phyloP scores from a whole-genome alignment of 345 rosid genomes.

The Populus simonii region DNA sequence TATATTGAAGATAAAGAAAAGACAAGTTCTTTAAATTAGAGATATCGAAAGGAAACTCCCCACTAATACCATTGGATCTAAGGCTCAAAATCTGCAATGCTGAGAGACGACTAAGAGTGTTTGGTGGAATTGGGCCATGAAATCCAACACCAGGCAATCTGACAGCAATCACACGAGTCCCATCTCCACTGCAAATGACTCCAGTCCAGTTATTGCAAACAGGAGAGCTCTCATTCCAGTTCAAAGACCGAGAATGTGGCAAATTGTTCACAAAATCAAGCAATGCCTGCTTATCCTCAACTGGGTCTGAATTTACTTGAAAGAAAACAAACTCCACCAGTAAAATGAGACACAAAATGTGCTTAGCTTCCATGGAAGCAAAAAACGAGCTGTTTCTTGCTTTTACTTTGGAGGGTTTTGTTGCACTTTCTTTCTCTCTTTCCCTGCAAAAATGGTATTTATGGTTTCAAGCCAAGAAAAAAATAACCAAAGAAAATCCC shows the following conservation, averaged over 20 bases:
- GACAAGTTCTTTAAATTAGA: constrained; percentile 56
- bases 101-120: constrained; percentile 68
- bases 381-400: constrained; percentile 55
- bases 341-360: constrained; percentile 6
- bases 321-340: constrained; percentile 13
- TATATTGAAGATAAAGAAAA: constrained; percentile 71
- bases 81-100: constrained; percentile 75
- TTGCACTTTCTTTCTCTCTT: not conserved
- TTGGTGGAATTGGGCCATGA: constrained; percentile 61
- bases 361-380: constrained; percentile 19
- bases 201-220: constrained; percentile 75
- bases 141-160: constrained; percentile 87
- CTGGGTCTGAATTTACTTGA: constrained; percentile 37
- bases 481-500: constrained; percentile 7
- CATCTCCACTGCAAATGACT: constrained; percentile 56
- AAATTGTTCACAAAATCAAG: constrained; percentile 52
- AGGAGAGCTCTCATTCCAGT: constrained; percentile 53
- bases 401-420: not conserved
- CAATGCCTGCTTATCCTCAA: constrained; percentile 70
- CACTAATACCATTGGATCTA: constrained; percentile 65
- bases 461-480: constrained; percentile 17
- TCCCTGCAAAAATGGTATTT: constrained; percentile 11
- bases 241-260: constrained; percentile 51
- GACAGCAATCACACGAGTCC: constrained; percentile 51
- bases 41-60: constrained; percentile 69